Conservation (phyloP, 495 filamentous ascomycete genomes). For the Bathelium albidoporum region DNA sequence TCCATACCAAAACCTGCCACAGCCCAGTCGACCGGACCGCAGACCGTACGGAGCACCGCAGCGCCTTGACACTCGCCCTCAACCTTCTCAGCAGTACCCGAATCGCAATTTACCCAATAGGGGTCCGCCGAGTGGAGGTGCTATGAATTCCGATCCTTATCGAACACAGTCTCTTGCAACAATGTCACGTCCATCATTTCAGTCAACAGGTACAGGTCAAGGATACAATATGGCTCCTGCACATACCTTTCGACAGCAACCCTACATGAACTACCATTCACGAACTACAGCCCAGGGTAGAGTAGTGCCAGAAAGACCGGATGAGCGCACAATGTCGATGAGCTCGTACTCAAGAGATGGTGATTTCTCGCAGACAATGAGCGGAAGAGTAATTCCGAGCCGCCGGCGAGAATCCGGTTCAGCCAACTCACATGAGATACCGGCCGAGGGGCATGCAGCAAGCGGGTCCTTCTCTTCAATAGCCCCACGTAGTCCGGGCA, state of each 20-base stretch:
- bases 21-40: conserved; percentile 48
- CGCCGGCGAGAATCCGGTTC: conserved; percentile 45
- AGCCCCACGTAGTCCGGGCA: background rate
- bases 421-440: conserved; percentile 6
- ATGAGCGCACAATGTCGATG: conserved; percentile 94
- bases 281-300: conserved; percentile 85
- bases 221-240: conserved; percentile 58
- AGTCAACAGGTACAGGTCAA: conserved; percentile 42
- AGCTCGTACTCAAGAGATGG: conserved; percentile 69
- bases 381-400: conserved; percentile 74
- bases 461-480: background rate
- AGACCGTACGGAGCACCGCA: conserved; percentile 57
- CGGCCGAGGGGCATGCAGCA: conserved; percentile 5
- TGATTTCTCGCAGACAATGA: conserved; percentile 79
- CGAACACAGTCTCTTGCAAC: conserved; percentile 86
- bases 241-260: conserved; percentile 64
- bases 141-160: conserved; percentile 73
- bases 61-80: conserved; percentile 58
- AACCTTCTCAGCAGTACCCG: conserved; percentile 46
- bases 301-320: conserved; percentile 78
- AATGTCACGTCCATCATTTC: conserved; percentile 55
- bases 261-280: conserved; percentile 49
- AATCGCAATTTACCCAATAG: conserved; percentile 43
- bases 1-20: conserved; percentile 54
- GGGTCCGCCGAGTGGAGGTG: conserved; percentile 36